These are phyloP conservation scores for Syzygium oleosum DNA, from an alignment of 345 rosid genomes.

Conservation along the genomic window DNA sequence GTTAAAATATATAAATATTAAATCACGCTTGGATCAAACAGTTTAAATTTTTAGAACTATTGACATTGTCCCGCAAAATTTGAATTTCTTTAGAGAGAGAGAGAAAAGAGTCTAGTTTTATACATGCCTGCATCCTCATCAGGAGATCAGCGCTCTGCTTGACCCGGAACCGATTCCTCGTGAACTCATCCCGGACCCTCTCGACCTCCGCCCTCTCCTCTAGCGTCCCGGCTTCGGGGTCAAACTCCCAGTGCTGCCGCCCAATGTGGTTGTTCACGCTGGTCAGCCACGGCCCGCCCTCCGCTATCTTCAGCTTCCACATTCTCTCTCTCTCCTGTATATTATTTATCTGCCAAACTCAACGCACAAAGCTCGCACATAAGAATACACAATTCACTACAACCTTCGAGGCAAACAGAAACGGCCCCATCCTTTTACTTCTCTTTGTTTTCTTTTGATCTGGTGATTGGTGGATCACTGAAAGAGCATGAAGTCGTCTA, in stretches of 20 bases:
- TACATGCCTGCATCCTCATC: conserved; percentile 30
- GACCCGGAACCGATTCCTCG: conserved; percentile 13
- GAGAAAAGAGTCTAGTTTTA: neutral
- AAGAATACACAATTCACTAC: neutral
- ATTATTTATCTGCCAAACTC: neutral
- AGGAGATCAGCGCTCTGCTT: conserved; percentile 35
- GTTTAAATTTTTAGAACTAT: neutral
- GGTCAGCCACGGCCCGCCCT: conserved; percentile 23
- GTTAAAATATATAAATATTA: neutral
- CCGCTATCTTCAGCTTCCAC: conserved; percentile 47
- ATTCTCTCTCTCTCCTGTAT: neutral
- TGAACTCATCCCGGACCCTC: conserved; percentile 10
- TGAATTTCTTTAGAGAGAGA: neutral
- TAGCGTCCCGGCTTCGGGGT: conserved; percentile 19
- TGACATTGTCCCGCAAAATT: too few species aligned
- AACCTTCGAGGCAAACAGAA: neutral
- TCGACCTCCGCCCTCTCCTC: conserved; percentile 26
- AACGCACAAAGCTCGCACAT: neutral
- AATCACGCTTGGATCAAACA: neutral
- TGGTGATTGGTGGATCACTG: neutral
- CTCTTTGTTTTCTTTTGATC: neutral
- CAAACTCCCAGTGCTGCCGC: conserved; percentile 46
- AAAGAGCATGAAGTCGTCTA: neutral
- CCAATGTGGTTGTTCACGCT: conserved; percentile 24
- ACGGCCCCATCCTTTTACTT: neutral